Evolutionary conservation across 306 rosid species (phyloP).

Genomic region (Rubus parviflorus): DNA sequence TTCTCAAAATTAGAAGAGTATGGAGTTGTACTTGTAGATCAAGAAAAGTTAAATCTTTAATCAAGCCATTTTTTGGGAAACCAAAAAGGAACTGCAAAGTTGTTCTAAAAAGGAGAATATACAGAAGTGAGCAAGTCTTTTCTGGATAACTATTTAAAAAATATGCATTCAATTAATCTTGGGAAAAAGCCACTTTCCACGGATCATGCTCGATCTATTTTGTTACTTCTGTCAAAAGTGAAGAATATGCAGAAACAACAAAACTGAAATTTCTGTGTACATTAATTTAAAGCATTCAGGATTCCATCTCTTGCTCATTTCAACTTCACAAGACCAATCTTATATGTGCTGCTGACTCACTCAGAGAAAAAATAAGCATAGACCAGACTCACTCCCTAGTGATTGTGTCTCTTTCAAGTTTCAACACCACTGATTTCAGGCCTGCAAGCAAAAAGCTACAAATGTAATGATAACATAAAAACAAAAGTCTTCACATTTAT

Average conservation of each 20-base stretch:
- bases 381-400: conserved; percentile 33
- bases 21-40: conserved; percentile 30
- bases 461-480: conserved; percentile 48
- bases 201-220: conserved; percentile 6
- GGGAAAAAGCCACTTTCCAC: conserved; percentile 34
- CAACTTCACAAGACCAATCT: conserved; percentile 21
- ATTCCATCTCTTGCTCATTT: conserved; percentile 28
- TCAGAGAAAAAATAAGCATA: conserved; percentile 27
- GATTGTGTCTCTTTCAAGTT: conserved; percentile 40
- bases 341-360: conserved; percentile 33
- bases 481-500: conserved; percentile 31
- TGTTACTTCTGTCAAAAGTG: conserved; percentile 24
- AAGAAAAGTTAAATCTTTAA: conserved; percentile 33
- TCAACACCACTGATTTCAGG: conserved; percentile 34
- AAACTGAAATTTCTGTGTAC: conserved; percentile 26
- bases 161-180: not conserved
- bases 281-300: conserved; percentile 22
- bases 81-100: conserved; percentile 32
- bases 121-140: not conserved
- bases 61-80: conserved; percentile 39
- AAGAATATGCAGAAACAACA: conserved; percentile 26
- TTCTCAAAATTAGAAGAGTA: conserved; percentile 14
- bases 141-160: not conserved
- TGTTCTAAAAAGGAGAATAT: not conserved
- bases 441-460: conserved; percentile 54